Evolutionary conservation across 176 grass and related monocot genomes (phyloP).

Genomic region (Alopecurus myosuroides): DNA sequence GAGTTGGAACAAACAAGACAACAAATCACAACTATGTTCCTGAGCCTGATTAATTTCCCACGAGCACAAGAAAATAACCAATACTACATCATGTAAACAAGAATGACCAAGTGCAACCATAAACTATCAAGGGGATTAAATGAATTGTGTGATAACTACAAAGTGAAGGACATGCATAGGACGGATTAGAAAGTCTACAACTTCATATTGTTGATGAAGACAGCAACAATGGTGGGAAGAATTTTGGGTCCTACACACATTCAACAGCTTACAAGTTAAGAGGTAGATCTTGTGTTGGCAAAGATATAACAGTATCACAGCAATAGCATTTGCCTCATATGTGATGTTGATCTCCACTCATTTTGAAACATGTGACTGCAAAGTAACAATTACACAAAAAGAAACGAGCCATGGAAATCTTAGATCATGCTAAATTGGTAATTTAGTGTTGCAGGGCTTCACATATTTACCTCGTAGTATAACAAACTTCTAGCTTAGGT

Average conservation of each 20-base stretch:
- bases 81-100: neutral
- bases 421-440: too few relatives aligned
- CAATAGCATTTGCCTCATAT: neutral
- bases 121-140: neutral
- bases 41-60: neutral
- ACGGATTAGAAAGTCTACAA: neutral
- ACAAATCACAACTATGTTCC: neutral
- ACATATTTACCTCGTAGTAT: too few relatives aligned
- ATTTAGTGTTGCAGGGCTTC: too few relatives aligned
- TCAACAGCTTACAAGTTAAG: neutral
- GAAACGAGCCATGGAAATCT: neutral
- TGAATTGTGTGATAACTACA: neutral
- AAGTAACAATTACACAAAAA: neutral
- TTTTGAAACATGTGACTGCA: neutral
- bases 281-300: neutral
- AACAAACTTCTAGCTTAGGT: too few relatives aligned
- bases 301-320: neutral
- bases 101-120: neutral
- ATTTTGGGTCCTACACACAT: neutral
- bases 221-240: neutral
- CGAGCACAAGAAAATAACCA: neutral
- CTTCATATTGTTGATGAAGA: neutral
- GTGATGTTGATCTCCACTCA: too few relatives aligned
- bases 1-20: neutral
- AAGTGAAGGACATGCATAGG: neutral